Evolutionary conservation across 2,329 filamentous ascomycete species (phyloP).

Genomic region (Shiraia sp.): DNA sequence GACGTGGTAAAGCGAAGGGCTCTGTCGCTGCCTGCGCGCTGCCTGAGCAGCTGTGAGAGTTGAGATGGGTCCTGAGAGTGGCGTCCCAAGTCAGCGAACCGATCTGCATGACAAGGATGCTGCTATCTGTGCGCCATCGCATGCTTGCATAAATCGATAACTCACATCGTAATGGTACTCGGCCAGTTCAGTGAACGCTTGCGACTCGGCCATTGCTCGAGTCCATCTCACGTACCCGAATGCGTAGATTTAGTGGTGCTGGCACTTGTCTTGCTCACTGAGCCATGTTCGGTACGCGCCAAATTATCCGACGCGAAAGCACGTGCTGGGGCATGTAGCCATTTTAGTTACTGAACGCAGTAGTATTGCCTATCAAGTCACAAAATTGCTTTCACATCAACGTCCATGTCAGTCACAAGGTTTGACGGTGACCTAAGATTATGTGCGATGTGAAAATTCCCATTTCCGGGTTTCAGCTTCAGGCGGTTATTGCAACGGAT

Average conservation of each 20-base stretch:
- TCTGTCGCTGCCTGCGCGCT: conserved; percentile 34
- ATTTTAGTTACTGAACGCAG: no score
- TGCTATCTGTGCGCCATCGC: conserved; percentile 19
- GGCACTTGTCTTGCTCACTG: conserved; percentile 9
- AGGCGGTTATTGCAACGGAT: no score
- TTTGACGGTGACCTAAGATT: no score
- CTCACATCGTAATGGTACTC: conserved; percentile 42
- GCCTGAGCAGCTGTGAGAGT: conserved; percentile 41
- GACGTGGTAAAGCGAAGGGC: conserved; percentile 29
- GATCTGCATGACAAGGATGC: conserved; percentile 33
- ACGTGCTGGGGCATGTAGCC: conserved; percentile 11
- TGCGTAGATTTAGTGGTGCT: conserved; percentile 15
- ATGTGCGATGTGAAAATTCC: no score
- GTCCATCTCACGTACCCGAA: conserved; percentile 8
- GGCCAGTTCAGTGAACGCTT: conserved; percentile 30
- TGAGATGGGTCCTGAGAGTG: conserved; percentile 40
- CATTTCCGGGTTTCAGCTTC: background rate
- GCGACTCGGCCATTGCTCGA: conserved; percentile 35
- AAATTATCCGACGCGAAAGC: conserved; percentile 18
- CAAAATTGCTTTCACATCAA: no score
- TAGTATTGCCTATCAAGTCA: no score
- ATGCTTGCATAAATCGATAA: conserved; percentile 18
- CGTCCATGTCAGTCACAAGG: no score
- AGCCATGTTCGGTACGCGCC: conserved; percentile 17
- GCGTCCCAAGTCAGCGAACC: conserved; percentile 23